Evolutionary conservation across 2,329 filamentous ascomycete species (phyloP).

Genomic region (Knoxdaviesia capensis): DNA sequence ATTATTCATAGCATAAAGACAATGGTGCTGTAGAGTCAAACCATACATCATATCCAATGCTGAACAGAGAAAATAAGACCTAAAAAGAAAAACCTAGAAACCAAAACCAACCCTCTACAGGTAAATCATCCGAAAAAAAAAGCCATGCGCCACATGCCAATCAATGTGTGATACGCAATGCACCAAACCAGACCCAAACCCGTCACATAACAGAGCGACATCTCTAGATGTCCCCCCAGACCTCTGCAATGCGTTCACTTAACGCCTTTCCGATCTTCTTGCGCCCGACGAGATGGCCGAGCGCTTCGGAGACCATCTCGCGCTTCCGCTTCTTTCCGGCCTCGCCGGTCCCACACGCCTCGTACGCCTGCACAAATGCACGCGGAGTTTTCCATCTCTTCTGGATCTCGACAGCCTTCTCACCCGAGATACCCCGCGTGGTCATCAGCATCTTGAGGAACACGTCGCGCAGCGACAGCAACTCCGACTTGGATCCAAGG

Average conservation of each 20-base stretch:
- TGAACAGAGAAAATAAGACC: too few species aligned
- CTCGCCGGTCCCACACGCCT: constrained; percentile 27
- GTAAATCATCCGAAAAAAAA: not conserved
- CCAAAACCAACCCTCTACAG: not conserved
- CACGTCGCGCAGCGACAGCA: constrained; percentile 52
- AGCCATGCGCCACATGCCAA: not conserved
- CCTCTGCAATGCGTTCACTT: constrained; percentile 49
- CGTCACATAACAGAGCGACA: not conserved
- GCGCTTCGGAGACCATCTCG: constrained; percentile 35
- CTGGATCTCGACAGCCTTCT: constrained; percentile 65
- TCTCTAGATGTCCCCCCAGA: constrained; percentile 33
- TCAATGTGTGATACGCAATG: not conserved
- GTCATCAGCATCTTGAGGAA: constrained; percentile 80
- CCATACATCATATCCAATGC: too few species aligned
- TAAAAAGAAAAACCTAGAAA: not conserved
- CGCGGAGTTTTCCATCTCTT: constrained; percentile 57
- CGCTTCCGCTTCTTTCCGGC: constrained; percentile 33
- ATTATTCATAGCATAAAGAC: too few species aligned
- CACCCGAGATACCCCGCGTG: constrained; percentile 51
- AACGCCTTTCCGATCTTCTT: constrained; percentile 47
- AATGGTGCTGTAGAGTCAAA: too few species aligned
- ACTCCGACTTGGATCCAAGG: constrained; percentile 55
- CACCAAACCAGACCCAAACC: not conserved
- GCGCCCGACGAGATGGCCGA: constrained; percentile 39
- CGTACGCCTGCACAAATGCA: constrained; percentile 50